Evolutionary conservation across 2,329 filamentous ascomycete species (phyloP).

Genomic region (Dendrostoma leiphaemia): DNA sequence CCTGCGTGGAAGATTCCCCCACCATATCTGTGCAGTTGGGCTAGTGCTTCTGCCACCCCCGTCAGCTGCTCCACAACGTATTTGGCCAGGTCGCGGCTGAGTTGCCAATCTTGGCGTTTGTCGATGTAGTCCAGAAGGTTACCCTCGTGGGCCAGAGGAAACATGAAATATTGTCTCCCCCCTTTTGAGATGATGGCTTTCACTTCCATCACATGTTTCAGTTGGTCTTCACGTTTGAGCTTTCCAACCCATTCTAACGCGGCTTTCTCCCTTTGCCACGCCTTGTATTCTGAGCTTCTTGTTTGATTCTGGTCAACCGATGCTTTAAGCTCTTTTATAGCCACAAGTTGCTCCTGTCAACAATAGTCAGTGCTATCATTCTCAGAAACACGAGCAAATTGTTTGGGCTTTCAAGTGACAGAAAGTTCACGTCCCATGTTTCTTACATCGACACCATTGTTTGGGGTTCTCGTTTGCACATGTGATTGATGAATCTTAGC

Average conservation of each 20-base stretch:
- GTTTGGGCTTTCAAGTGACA: background rate
- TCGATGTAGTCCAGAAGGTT: slow-evolving; percentile 12
- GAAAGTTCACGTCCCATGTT: too few relatives aligned
- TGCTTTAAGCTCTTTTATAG: background rate
- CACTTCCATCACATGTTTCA: background rate
- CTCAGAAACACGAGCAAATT: too few relatives aligned
- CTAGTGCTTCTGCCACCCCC: slow-evolving; percentile 7
- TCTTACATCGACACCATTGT: too few relatives aligned
- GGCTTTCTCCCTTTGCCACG: background rate
- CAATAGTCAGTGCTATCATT: background rate
- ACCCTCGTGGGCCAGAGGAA: slow-evolving; percentile 15
- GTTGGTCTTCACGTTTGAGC: too few relatives aligned
- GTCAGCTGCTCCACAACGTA: background rate
- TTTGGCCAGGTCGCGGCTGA: background rate
- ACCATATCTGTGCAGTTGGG: background rate
- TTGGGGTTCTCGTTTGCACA: too few relatives aligned
- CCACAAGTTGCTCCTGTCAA: background rate
- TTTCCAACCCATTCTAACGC: background rate
- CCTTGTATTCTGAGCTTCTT: background rate
- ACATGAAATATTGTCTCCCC: slow-evolving; percentile 9
- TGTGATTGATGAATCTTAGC: background rate
- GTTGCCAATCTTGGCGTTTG: background rate
- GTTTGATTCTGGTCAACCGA: background rate
- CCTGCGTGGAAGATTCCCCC: background rate
- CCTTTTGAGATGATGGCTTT: background rate